Evolutionary conservation across 2,329 filamentous ascomycete genomes (phyloP), one percentile per base, ranked within the genome.

Genomic region (Colletotrichum karsti): DNA sequence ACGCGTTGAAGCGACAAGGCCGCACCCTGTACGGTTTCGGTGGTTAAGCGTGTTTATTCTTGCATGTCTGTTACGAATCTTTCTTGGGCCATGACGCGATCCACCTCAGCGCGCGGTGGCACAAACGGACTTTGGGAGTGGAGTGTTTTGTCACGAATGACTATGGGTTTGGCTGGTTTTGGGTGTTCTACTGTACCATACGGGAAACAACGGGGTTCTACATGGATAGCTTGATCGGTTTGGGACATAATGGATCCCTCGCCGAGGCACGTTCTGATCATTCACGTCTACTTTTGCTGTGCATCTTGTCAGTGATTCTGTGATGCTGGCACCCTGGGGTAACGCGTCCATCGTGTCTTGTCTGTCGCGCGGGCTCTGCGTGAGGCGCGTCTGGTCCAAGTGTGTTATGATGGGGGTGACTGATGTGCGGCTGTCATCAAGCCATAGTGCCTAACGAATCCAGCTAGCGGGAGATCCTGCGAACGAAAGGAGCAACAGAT

Each of bases 1-100:
- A 91, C 73, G 88, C 88, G 51, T 84, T 91, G 73, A 91, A 91
- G 87, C 85, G 89, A 81, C 89, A 91, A 83, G 89, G 89, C 79
- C 87, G 92, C 78, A 93, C 92, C 79, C 91, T 95, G 73, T 95
- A 95, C 88, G 92, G 93, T 86, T 95, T 95, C 88, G 93, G 93
- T 88, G 93, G 92, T 88, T 95, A 93, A 90, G 69, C 66, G 65
- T 51, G 50, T 69, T 46, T 70, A 22, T 68, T 72, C 67, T 74
- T 77, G 70, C 74, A 76, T 78, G 74, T 74, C 72, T 77, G 72
- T 80, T 79, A 80, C 72, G 77, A 81, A 75, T 74, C 66, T 73
- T 75, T 74, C 74, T 69, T 71, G 73, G 59, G 67, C 55, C 57
- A 70, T 65, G 66, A 71, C 65, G 63, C 67, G 63, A 54, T 57